Conservation (phyloP, 1,139 yeast species). For the Entelexis paramagnoliae region DNA sequence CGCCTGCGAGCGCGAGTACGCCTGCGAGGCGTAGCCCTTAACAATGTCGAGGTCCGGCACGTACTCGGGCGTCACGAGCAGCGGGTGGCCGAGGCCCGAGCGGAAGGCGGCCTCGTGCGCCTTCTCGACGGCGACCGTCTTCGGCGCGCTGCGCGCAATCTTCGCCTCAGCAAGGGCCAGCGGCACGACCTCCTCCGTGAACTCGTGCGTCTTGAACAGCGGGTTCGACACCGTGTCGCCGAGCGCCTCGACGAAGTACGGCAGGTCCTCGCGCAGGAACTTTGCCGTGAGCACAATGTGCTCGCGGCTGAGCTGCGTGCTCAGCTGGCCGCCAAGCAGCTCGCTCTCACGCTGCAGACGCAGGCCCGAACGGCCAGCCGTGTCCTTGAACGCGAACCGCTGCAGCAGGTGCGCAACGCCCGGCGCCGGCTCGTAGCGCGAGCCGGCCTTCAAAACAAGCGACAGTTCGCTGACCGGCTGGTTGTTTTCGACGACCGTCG, state of each 20-base stretch:
- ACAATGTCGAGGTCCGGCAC: slow-evolving; percentile 56
- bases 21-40: slow-evolving; percentile 54
- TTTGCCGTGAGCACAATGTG: slow-evolving; percentile 66
- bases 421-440: slow-evolving; percentile 59
- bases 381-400: slow-evolving; percentile 74
- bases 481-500: slow-evolving; percentile 38
- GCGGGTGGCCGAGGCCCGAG: slow-evolving; percentile 79
- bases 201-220: slow-evolving; percentile 64
- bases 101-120: slow-evolving; percentile 78
- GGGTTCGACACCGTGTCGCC: slow-evolving; percentile 68
- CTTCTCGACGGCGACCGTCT: slow-evolving; percentile 60
- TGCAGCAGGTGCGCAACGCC: slow-evolving; percentile 83
- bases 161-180: slow-evolving; percentile 46
- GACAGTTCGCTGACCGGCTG: slow-evolving; percentile 60
- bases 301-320: slow-evolving; percentile 70
- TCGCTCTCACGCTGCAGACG: slow-evolving; percentile 93
- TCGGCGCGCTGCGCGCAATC: slow-evolving; percentile 41
- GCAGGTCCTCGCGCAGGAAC: slow-evolving; percentile 80
- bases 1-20: slow-evolving; percentile 61
- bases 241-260: slow-evolving; percentile 80
- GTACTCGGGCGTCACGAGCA: slow-evolving; percentile 57
- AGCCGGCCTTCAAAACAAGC: slow-evolving; percentile 78
- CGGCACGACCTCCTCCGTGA: slow-evolving; percentile 71
- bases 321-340: slow-evolving; percentile 76
- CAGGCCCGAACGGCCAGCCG: slow-evolving; percentile 73